These are phyloP conservation scores for Boletus rubropictus DNA, from an alignment of 768 basidiomycete genomes.

Conservation along the genomic window DNA sequence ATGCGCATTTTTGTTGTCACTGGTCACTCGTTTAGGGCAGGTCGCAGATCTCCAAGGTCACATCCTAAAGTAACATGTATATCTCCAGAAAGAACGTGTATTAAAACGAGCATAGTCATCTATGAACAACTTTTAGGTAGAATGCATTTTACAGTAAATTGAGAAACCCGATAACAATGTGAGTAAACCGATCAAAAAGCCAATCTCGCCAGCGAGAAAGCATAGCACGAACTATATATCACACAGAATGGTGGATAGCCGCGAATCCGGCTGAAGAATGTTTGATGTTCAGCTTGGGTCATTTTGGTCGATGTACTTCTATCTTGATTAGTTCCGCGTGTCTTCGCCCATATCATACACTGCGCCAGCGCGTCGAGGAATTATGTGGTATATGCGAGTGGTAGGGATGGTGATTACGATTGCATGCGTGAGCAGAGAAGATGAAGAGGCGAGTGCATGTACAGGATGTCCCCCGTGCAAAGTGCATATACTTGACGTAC, in stretches of 20 bases:
- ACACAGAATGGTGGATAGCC: background rate
- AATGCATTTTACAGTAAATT: background rate
- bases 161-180: background rate
- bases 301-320: background rate
- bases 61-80: background rate
- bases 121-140: background rate
- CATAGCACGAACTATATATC: background rate
- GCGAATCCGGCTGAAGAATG: background rate
- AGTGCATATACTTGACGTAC: background rate
- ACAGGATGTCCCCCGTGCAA: background rate
- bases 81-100: slow-evolving; percentile 19
- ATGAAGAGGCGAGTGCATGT: background rate
- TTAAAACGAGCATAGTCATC: slow-evolving; percentile 18
- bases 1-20: background rate
- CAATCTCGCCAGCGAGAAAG: slow-evolving; percentile 9
- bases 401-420: background rate
- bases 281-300: background rate
- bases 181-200: background rate
- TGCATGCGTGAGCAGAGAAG: background rate
- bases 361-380: slow-evolving; percentile 11
- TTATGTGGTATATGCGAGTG: background rate
- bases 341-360: slow-evolving; percentile 21
- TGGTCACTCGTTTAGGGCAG: slow-evolving; percentile 19
- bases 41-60: background rate
- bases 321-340: background rate